A percentile compares a stretch with the other conserved stretches of the same genome.
phyloP scores from a whole-genome alignment of 1,139 yeast species.

The Candida tetrigidarum region DNA sequence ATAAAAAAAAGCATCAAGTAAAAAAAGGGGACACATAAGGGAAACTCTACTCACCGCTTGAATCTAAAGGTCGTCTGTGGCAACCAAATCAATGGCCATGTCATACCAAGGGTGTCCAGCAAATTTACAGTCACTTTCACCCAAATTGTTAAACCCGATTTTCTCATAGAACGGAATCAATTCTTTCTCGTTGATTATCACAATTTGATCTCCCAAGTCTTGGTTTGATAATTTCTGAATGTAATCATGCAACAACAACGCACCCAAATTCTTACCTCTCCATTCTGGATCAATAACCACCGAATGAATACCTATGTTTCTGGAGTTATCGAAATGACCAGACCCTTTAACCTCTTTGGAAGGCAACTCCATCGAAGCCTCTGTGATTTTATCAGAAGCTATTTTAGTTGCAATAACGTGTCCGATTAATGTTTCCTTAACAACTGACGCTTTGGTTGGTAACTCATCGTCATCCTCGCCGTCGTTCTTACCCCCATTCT shows the following conservation, averaged over 20 bases:
- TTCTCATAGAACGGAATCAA: slow-evolving; percentile 78
- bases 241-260: slow-evolving; percentile 84
- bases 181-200: slow-evolving; percentile 71
- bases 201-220: slow-evolving; percentile 79
- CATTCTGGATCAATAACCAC: slow-evolving; percentile 78
- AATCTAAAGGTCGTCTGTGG: slow-evolving; percentile 52
- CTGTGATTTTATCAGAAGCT: slow-evolving; percentile 53
- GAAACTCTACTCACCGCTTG: too few relatives aligned
- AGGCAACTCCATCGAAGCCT: slow-evolving; percentile 70
- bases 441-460: slow-evolving; percentile 55
- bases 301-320: slow-evolving; percentile 80
- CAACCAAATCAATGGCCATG: slow-evolving; percentile 62
- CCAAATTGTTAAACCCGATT: slow-evolving; percentile 73
- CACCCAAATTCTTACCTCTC: slow-evolving; percentile 82
- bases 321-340: slow-evolving; percentile 82
- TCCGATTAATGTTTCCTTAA: slow-evolving; percentile 74
- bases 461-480: slow-evolving; percentile 40
- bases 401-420: slow-evolving; percentile 87
- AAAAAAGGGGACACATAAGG: too few relatives aligned
- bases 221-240: slow-evolving; percentile 89
- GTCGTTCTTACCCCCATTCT: slow-evolving; percentile 28
- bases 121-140: slow-evolving; percentile 60
- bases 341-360: slow-evolving; percentile 50
- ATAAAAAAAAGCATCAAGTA: slow-evolving; percentile 4
- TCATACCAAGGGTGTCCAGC: slow-evolving; percentile 73